Evolutionary conservation across 768 basidiomycete genomes (phyloP).

Genomic region (Ramaria sp.): DNA sequence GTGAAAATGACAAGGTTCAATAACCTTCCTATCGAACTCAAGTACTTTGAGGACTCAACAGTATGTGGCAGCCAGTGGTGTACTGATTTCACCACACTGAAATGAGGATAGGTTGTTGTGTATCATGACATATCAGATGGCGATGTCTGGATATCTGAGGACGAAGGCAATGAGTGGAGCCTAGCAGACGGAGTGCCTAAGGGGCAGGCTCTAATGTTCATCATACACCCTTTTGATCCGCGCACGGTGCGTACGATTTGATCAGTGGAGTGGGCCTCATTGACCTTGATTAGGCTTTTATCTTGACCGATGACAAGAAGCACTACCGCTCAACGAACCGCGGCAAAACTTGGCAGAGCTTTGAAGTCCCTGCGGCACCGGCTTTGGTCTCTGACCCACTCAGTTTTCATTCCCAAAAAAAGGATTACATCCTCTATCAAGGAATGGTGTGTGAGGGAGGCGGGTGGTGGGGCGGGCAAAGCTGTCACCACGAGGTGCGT

Average conservation of each 20-base stretch:
- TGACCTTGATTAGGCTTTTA: constrained; percentile 57
- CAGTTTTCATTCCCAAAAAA: constrained; percentile 75
- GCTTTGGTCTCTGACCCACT: constrained; percentile 54
- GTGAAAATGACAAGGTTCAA: constrained; percentile 34
- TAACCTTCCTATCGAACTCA: constrained; percentile 64
- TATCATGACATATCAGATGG: constrained; percentile 69
- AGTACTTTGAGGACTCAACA: constrained; percentile 89
- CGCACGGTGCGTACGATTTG: constrained; percentile 40
- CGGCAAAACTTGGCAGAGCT: constrained; percentile 79
- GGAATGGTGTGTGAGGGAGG: constrained; percentile 48
- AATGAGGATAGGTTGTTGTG: constrained; percentile 42
- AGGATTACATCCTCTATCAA: constrained; percentile 70
- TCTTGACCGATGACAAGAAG: constrained; percentile 56
- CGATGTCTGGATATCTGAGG: constrained; percentile 63
- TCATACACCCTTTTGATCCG: constrained; percentile 83
- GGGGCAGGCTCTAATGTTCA: constrained; percentile 56
- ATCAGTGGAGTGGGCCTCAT: not conserved
- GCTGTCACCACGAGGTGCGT: constrained; percentile 68
- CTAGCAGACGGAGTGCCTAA: constrained; percentile 33
- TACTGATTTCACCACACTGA: not conserved
- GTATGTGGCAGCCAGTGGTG: constrained; percentile 32
- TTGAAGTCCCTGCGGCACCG: constrained; percentile 53
- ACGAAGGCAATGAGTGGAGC: constrained; percentile 77
- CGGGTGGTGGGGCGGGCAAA: constrained; percentile 34
- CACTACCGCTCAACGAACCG: constrained; percentile 87